Base-by-base conservation (phyloP, 805 yeast species). In the Ogataea salicorniae region DNA sequence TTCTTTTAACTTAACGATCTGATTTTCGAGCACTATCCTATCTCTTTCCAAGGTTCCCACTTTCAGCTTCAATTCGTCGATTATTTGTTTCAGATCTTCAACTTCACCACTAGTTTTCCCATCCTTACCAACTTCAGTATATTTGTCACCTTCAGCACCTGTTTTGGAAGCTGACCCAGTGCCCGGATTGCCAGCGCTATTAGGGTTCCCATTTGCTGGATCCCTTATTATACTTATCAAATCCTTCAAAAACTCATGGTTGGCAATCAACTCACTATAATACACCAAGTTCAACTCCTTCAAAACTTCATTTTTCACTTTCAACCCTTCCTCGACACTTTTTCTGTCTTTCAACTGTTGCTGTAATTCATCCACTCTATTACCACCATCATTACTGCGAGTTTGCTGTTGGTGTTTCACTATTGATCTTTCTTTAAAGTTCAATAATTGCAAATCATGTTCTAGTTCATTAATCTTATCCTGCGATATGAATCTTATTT, bases 1-100 rank as follows among this genome's bases (percentile, higher is more conserved):
- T 49, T 77, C 77, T 50, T 77, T 79, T 45, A 82, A 61, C 47
- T 76, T 74, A 2, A 70, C 68, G 5, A 66, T 73, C 54, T 83
- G 81, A 41, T 69, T 69, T 43, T 76, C 76, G 46, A 81, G 62
- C 41, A 75, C 58, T 7, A 64, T 49, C 36, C 64, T 58, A n/a
- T 64, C 69, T 40, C 64, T 53, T 49, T 64, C 70, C 26, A 59
- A 49, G 6, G 46, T 42, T 7, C 64, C 49, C 4, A 61, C 49
- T 36, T 51, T 56, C 18, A 48, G 43, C 37, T 66, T 69, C 22
- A 66, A 50, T 15, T 62, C 58, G 3, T 55, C 57, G 4, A 66
- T 54, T 0, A 58, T 48, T 5, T 43, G 39, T 41, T 50, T 53
- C 37, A 61, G 47, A n/a, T 52, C 51, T 18, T 46, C 45, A 17